Evolutionary conservation across 2,329 filamentous ascomycete genomes (phyloP).

Genomic region (Alternaria brassicicola): DNA sequence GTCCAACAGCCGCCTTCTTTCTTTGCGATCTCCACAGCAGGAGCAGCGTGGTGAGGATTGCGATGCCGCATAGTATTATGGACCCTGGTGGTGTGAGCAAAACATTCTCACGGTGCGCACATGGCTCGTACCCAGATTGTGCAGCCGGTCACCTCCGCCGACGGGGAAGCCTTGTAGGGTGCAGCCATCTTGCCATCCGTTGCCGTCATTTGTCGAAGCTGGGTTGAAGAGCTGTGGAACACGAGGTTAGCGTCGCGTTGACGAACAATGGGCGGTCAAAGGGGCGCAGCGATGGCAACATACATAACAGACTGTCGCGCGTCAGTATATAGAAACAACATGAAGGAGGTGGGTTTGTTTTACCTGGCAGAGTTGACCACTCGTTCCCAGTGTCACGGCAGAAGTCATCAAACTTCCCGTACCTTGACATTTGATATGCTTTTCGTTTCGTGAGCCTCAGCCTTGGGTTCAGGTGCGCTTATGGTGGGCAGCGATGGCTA

Average conservation of each 20-base stretch:
- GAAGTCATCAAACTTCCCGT: constrained; percentile 53
- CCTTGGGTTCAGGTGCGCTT: constrained; percentile 16
- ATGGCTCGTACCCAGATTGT: constrained; percentile 75
- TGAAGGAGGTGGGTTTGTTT: constrained; percentile 6
- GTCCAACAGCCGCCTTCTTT: constrained; percentile 91
- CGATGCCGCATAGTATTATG: constrained; percentile 79
- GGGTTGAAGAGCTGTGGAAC: constrained; percentile 66
- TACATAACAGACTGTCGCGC: constrained; percentile 56
- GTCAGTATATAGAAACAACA: constrained; percentile 32
- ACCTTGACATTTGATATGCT: constrained; percentile 38
- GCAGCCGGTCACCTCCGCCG: constrained; percentile 68
- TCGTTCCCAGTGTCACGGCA: constrained; percentile 57
- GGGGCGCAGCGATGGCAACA: constrained; percentile 29
- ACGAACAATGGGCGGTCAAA: constrained; percentile 17
- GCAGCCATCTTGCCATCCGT: constrained; percentile 69
- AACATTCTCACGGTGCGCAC: constrained; percentile 6
- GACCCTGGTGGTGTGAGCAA: constrained; percentile 66
- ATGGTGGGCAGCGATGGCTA: constrained; percentile 20
- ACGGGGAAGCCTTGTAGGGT: constrained; percentile 76
- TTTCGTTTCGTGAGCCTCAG: constrained; percentile 34
- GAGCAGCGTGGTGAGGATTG: constrained; percentile 70
- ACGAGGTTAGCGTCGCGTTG: constrained; percentile 35
- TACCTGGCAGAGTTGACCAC: constrained; percentile 50
- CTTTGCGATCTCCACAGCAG: constrained; percentile 81
- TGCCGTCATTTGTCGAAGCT: constrained; percentile 63